These are phyloP conservation scores for Enterocytospora artemiae DNA, from an alignment of 371 early-diverging fungal genomes.

Conservation along the genomic window DNA sequence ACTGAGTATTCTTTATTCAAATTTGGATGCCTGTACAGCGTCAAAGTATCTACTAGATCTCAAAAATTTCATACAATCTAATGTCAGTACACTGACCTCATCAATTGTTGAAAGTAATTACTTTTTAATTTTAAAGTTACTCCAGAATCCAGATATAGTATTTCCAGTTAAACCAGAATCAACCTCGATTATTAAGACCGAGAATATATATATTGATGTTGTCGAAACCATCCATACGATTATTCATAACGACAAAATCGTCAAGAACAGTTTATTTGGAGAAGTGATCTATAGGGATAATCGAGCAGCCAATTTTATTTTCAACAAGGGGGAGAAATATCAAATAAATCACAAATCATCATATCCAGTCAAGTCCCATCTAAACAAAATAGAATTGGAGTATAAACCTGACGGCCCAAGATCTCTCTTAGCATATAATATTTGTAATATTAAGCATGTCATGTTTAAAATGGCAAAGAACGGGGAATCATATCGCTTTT, in stretches of 20 bases:
- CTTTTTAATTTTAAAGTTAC: background rate
- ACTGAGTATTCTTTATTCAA: background rate
- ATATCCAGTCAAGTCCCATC: background rate
- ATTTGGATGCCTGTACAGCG: background rate
- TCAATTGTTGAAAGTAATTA: background rate
- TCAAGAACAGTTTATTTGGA: background rate
- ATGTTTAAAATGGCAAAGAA: background rate
- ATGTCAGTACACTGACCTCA: background rate
- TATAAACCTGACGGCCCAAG: background rate
- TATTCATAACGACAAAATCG: background rate
- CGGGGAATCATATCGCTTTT: background rate
- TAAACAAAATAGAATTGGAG: background rate
- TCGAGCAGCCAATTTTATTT: background rate
- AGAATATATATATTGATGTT: conserved; percentile 6
- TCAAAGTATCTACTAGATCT: background rate
- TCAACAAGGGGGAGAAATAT: background rate
- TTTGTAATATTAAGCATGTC: background rate
- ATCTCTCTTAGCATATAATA: background rate
- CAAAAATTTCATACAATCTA: background rate
- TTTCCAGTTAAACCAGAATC: background rate
- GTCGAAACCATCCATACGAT: background rate
- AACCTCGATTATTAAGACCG: background rate
- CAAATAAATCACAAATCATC: background rate
- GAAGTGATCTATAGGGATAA: conserved; percentile 1
- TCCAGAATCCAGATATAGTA: background rate